phyloP scores from a whole-genome alignment of 1,284 basidiomycete species.

The Irpex lacteus region DNA sequence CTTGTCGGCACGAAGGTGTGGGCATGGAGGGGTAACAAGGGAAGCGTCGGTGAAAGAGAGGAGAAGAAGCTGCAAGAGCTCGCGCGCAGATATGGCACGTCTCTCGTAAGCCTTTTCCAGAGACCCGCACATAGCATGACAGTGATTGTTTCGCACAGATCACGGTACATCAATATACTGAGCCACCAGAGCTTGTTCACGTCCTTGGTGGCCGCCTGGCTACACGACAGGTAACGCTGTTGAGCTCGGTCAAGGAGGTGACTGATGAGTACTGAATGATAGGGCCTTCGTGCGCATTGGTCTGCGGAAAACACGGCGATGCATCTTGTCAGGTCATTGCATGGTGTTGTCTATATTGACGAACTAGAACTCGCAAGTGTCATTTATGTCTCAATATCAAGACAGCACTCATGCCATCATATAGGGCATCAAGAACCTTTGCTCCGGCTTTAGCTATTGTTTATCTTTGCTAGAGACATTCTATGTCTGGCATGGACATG shows the following conservation, averaged over 20 bases:
- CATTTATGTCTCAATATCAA: neutral
- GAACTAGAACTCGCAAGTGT: constrained; percentile 67
- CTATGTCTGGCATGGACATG: constrained; percentile 78
- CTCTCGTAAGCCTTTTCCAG: constrained; percentile 39
- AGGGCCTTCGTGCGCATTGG: constrained; percentile 75
- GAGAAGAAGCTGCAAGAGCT: constrained; percentile 66
- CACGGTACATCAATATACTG: constrained; percentile 53
- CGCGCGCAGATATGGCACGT: constrained; percentile 66
- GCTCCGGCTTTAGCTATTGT: constrained; percentile 79
- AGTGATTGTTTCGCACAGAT: constrained; percentile 33
- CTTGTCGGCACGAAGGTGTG: constrained; percentile 68
- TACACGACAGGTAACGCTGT: constrained; percentile 57
- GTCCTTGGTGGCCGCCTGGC: constrained; percentile 64
- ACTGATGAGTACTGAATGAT: constrained; percentile 4
- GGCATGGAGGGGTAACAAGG: constrained; percentile 66
- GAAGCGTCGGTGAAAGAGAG: constrained; percentile 52
- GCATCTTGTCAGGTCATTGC: constrained; percentile 59
- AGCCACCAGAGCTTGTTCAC: constrained; percentile 59
- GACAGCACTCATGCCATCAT: neutral
- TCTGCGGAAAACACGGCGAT: constrained; percentile 75
- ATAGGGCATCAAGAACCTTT: constrained; percentile 65
- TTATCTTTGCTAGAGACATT: constrained; percentile 63
- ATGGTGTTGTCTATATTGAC: constrained; percentile 60
- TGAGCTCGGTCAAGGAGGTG: neutral
- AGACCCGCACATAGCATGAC: neutral